Evolutionary conservation across 805 yeast genomes (phyloP).

Genomic region (Candida maris): DNA sequence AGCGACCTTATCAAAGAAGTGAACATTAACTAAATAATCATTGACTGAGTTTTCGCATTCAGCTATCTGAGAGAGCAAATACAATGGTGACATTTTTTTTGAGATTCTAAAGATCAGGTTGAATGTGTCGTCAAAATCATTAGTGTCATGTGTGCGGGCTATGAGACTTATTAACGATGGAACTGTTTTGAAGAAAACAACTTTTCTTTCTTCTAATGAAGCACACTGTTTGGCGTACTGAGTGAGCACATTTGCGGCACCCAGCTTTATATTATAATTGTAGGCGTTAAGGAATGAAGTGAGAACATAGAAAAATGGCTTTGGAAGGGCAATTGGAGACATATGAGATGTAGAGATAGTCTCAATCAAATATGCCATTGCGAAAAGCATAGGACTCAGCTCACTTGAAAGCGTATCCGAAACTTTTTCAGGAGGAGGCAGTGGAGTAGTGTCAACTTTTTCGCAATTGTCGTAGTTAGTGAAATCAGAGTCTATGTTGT

Average conservation of each 20-base stretch:
- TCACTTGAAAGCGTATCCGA: conserved; percentile 15
- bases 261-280: conserved; percentile 21
- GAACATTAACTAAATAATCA: conserved; percentile 32
- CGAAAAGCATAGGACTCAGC: conserved; percentile 25
- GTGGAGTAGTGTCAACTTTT: conserved; percentile 14
- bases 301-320: conserved; percentile 26
- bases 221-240: conserved; percentile 22
- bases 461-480: conserved; percentile 17
- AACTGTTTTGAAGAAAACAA: conserved; percentile 21
- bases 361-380: conserved; percentile 22
- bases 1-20: conserved; percentile 31
- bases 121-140: conserved; percentile 15
- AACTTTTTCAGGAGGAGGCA: conserved; percentile 17
- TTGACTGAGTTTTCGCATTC: conserved; percentile 32
- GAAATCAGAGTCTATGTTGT: conserved; percentile 13
- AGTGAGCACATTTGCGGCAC: conserved; percentile 27
- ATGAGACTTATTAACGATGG: conserved; percentile 24
- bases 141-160: conserved; percentile 16
- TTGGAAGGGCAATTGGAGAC: conserved; percentile 14
- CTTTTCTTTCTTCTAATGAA: conserved; percentile 10
- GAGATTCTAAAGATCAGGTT: conserved; percentile 22
- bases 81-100: conserved; percentile 32
- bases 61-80: conserved; percentile 32
- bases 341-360: conserved; percentile 4
- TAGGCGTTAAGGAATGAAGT: conserved; percentile 24